Evolutionary conservation across 768 basidiomycete species (phyloP).

Genomic region (Mycena alexandri): DNA sequence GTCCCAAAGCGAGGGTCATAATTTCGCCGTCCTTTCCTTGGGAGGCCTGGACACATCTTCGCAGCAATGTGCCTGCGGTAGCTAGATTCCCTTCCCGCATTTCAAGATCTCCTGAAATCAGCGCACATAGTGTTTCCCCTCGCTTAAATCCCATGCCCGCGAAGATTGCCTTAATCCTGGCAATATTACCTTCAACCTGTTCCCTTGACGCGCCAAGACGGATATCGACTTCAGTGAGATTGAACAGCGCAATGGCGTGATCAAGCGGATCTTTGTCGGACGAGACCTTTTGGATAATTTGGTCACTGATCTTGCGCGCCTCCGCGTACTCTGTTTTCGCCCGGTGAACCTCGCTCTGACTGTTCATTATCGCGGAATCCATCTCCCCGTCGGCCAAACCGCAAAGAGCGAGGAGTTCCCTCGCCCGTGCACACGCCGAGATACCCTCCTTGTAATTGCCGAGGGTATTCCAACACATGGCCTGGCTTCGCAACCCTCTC

Average conservation of each 20-base stretch:
- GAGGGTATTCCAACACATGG: not conserved
- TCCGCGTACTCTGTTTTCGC: conserved; percentile 1
- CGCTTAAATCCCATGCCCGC: not conserved
- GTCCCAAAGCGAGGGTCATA: not conserved
- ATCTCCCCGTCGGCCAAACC: conserved; percentile 1
- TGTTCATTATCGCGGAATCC: not conserved
- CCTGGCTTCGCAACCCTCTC: not conserved
- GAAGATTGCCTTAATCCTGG: not conserved
- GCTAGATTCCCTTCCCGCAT: not conserved
- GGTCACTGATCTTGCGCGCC: not conserved
- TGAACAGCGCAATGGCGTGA: not conserved
- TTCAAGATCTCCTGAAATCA: not conserved
- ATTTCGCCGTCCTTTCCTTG: conserved; percentile 16
- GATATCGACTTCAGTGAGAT: not conserved
- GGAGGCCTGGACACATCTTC: not conserved
- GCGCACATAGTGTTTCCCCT: not conserved
- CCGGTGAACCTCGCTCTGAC: not conserved
- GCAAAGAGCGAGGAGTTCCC: not conserved
- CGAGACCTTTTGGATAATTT: not conserved
- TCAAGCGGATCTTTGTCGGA: conserved; percentile 1
- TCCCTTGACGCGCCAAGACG: not conserved
- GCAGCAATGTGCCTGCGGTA: not conserved
- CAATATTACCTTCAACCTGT: not conserved
- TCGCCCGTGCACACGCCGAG: not conserved
- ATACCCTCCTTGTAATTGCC: not conserved